Base-by-base conservation (phyloP, 805 yeast species). In the Metschnikowia henanensis region DNA sequence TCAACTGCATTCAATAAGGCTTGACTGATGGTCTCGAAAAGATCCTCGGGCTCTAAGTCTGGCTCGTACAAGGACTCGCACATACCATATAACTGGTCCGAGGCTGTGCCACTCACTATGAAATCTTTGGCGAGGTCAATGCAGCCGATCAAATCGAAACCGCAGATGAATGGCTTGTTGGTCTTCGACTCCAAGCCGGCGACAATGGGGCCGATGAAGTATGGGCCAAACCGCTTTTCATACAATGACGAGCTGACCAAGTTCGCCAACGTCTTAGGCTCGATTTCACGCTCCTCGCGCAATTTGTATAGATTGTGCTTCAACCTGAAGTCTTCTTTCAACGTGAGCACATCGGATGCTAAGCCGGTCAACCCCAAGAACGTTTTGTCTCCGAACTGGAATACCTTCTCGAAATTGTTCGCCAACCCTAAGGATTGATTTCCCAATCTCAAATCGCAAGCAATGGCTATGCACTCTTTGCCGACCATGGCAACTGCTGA, bases 401-500 rank as follows among this genome's bases (percentile, higher is more conserved):
- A 90, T 48, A 94, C 76, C 73, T 94, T 94, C 61, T 94, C 97
- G 65, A 94, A 95, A 59, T 90, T 84, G 65, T 90, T 90, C 37
- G 97, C 75, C 36, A 94, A 81, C 43, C 98, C 97, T 19, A 94
- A 73, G 6, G 96, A 87, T 66, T 94, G 99, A 64, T 83, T 81
- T 18, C 99, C 99, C 50, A 94, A 74, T 59, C 98, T 83, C 61
- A 94, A 74, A 69, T 94, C 99, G 57, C 94, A 84, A 3, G 97
- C 99, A 59, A 94, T 90, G 23, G 98, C 99, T 43, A 94, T 91
- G 75, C 99, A 94, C 56, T 90, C 97, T 62, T 95, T 91, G 58
- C 99, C 99, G 20, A 84, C 84, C 99, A 94, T 94, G 52, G 99
- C 99, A 26, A 95, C 95, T 40, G 96, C 96, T 51, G 96, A 79